These are phyloP conservation scores for Beauveria medogensis DNA, from an alignment of 2,329 filamentous ascomycete species.

Conservation along the genomic window DNA sequence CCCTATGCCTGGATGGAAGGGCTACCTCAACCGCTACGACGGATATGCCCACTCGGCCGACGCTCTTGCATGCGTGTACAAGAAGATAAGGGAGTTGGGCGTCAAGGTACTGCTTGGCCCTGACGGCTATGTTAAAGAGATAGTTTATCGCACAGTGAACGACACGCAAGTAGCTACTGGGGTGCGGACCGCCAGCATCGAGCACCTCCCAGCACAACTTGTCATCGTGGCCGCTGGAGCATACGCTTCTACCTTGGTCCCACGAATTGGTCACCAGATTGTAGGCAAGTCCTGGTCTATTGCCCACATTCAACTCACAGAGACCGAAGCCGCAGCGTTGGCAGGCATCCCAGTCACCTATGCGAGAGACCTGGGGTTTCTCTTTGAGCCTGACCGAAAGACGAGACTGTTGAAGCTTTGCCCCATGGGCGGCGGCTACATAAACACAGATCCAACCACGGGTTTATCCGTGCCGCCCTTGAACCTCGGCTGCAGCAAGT, in stretches of 20 bases:
- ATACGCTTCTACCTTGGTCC: slow-evolving; percentile 36
- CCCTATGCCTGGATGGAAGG: slow-evolving; percentile 41
- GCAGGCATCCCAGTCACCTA: slow-evolving; percentile 54
- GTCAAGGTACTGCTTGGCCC: slow-evolving; percentile 30
- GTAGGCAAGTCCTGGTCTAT: slow-evolving; percentile 52
- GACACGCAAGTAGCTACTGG: slow-evolving; percentile 17
- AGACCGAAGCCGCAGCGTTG: slow-evolving; percentile 44
- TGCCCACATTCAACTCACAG: slow-evolving; percentile 49
- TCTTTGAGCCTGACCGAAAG: slow-evolving; percentile 54
- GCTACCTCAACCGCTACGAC: slow-evolving; percentile 50
- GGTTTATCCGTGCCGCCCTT: slow-evolving; percentile 32
- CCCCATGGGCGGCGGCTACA: slow-evolving; percentile 50
- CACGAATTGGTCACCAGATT: slow-evolving; percentile 40
- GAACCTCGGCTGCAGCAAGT: slow-evolving; percentile 29
- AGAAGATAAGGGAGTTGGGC: slow-evolving; percentile 28
- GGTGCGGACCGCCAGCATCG: slow-evolving; percentile 18
- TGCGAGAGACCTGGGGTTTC: slow-evolving; percentile 54
- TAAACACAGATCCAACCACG: slow-evolving; percentile 27
- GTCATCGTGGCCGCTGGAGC: slow-evolving; percentile 47
- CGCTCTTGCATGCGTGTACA: slow-evolving; percentile 39
- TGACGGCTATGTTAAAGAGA: slow-evolving; percentile 21
- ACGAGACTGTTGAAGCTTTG: slow-evolving; percentile 54
- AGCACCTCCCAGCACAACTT: slow-evolving; percentile 23
- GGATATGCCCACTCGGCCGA: slow-evolving; percentile 50
- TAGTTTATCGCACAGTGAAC: slow-evolving; percentile 16